phyloP scores from a whole-genome alignment of 2,329 filamentous ascomycete species.

The Hymenoscyphus occultus region DNA sequence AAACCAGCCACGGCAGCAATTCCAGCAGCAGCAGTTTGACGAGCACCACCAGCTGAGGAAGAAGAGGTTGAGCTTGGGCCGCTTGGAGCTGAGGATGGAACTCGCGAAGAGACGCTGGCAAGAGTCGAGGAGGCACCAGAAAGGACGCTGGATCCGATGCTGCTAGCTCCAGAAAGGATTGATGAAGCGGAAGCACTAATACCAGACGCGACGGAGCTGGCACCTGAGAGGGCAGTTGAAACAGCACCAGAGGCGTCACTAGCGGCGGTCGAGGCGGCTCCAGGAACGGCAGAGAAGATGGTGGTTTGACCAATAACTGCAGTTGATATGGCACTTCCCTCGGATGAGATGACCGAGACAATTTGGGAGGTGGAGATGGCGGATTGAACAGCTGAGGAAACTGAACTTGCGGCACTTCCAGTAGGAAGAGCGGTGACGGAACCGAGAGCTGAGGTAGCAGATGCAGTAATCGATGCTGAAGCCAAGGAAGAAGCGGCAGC shows the following conservation, averaged over 20 bases:
- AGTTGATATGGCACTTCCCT: slow-evolving; percentile 22
- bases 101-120: slow-evolving; percentile 4
- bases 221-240: slow-evolving; percentile 7
- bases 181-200: slow-evolving; percentile 13
- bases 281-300: slow-evolving; percentile 21
- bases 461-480: neutral
- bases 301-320: slow-evolving; percentile 30
- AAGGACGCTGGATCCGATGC: slow-evolving; percentile 9
- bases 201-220: neutral
- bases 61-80: slow-evolving; percentile 21
- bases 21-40: slow-evolving; percentile 31
- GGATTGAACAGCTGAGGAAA: slow-evolving; percentile 11
- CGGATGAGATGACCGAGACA: slow-evolving; percentile 25
- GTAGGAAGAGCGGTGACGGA: slow-evolving; percentile 4
- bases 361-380: slow-evolving; percentile 31
- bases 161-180: slow-evolving; percentile 10
- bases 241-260: slow-evolving; percentile 16
- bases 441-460: neutral
- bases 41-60: slow-evolving; percentile 25
- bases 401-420: slow-evolving; percentile 11
- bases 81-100: slow-evolving; percentile 14
- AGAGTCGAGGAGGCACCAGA: slow-evolving; percentile 8
- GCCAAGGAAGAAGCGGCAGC: slow-evolving; percentile 2
- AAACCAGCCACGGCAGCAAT: slow-evolving; percentile 33
- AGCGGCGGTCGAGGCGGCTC: slow-evolving; percentile 13